Evolutionary conservation across 768 basidiomycete genomes (phyloP), one percentile per base, ranked within the genome.

Genomic region (Boletus sensibilis): DNA sequence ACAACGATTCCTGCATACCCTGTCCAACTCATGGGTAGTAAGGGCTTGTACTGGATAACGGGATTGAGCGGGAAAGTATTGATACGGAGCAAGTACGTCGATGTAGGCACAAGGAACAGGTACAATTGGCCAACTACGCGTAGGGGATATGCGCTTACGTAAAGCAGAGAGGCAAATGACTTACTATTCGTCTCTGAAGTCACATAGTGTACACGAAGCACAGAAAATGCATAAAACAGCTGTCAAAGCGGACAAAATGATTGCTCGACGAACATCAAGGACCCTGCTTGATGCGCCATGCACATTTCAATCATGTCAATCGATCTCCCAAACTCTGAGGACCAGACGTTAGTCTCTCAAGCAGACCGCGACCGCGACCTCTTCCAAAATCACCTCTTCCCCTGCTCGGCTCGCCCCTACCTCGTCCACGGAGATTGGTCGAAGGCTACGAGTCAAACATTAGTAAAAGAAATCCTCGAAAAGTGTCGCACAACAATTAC

Each of bases 11-110:
- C 31, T 42, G 48, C 60, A 14, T 64, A 83, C 82, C 82, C 82
- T 65, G 78, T 76, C 82, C 82, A 83, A 59, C 82, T 83, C 82
- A 83, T 81, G 23, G 33, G 21, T 14, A 41, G 31, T 25, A 16
- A 53, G 8, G 11, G 12, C 16, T 13, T 49, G 23, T 9, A 27
- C 35, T 13, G 21, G 21, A 39, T 27, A 7, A 25, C 18, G 31
- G 20, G 33, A 43, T 25, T 21, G 20, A 18, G 40, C 31, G 29
- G 13, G 9, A n/a, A 35, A 25, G 21, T 20, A 16, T 46, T 35
- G 12, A 33, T 47, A 20, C 8, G 9, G 35, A 31, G 16, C 47
- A 21, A 41, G 21, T 18, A n/a, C 13, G 52, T 25, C n/a, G 21
- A 21, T 1, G 16, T 27, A 25, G 5, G 25, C 42, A n/a, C n/a